Evolutionary conservation across 2,329 filamentous ascomycete species (phyloP).

Genomic region (Cladosporium sp.): DNA sequence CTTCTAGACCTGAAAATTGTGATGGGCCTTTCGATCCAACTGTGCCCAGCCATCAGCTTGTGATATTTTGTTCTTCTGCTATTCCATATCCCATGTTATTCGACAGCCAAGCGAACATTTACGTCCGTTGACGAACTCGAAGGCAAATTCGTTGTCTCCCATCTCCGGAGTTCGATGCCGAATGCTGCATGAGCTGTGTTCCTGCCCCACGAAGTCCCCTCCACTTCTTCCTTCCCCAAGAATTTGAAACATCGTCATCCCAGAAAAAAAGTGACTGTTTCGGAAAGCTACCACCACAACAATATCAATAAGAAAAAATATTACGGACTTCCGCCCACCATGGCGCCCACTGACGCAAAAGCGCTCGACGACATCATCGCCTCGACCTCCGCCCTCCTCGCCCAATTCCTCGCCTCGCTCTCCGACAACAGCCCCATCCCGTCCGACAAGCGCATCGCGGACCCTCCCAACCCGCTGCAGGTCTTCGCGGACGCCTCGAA

Average conservation of each 20-base stretch:
- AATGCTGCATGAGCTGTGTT: too few relatives aligned
- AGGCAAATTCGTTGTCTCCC: too few relatives aligned
- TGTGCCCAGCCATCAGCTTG: too few relatives aligned
- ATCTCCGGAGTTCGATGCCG: too few relatives aligned
- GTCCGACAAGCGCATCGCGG: slow-evolving; percentile 19
- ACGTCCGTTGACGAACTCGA: too few relatives aligned
- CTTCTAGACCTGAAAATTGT: too few relatives aligned
- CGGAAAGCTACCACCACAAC: not conserved
- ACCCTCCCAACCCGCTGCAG: slow-evolving; percentile 51
- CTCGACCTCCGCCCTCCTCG: slow-evolving; percentile 27
- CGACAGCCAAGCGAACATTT: not conserved
- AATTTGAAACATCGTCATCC: slow-evolving; percentile 3
- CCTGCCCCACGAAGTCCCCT: too few relatives aligned
- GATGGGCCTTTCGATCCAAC: too few relatives aligned
- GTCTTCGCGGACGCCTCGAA: slow-evolving; percentile 66
- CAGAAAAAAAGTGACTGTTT: too few relatives aligned
- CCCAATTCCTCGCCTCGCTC: slow-evolving; percentile 27
- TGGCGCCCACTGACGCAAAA: slow-evolving; percentile 24
- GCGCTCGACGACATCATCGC: slow-evolving; percentile 25
- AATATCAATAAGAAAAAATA: not conserved
- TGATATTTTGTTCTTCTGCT: too few relatives aligned
- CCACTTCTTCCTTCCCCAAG: not conserved
- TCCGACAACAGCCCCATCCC: slow-evolving; percentile 17
- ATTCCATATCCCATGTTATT: too few relatives aligned
- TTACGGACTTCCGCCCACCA: slow-evolving; percentile 8